These are phyloP conservation scores for Silene uniflora DNA, from an alignment of 148 eudicot species.

Conservation along the genomic window DNA sequence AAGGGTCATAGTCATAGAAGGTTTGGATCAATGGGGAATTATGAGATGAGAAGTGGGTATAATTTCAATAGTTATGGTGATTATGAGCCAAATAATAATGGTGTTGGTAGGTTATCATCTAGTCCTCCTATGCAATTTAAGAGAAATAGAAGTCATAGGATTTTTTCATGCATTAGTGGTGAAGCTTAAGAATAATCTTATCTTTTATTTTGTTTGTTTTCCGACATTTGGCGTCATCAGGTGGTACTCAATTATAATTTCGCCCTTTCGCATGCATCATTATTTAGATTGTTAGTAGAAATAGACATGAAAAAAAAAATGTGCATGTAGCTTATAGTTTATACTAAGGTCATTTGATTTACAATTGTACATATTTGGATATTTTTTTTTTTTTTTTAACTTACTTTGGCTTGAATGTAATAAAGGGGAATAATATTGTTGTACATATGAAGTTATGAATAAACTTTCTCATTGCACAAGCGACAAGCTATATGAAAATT, in stretches of 20 bases:
- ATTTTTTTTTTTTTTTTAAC: background rate
- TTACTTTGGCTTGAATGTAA: background rate
- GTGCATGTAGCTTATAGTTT: too few species aligned
- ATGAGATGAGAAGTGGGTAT: constrained; percentile 17
- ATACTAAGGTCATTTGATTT: background rate
- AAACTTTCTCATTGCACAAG: background rate
- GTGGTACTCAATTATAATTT: background rate
- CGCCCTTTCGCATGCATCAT: too few species aligned
- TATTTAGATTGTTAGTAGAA: too few species aligned
- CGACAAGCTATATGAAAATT: background rate
- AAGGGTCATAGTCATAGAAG: constrained; percentile 24
- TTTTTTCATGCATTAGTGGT: constrained; percentile 47
- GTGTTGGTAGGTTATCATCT: background rate
- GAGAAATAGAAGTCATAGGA: constrained; percentile 41
- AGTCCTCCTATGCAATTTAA: constrained; percentile 26
- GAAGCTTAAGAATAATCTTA: constrained; percentile 21
- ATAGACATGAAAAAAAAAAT: too few species aligned
- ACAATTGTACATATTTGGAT: constrained; percentile 14
- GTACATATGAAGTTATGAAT: constrained; percentile 11
- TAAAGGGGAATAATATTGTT: background rate
- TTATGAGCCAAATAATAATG: background rate
- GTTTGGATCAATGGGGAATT: constrained; percentile 26
- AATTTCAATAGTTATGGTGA: background rate
- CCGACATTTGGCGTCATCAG: background rate
- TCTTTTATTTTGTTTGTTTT: background rate